Evolutionary conservation across 768 basidiomycete genomes (phyloP).

Genomic region (Tricholomella constricta): DNA sequence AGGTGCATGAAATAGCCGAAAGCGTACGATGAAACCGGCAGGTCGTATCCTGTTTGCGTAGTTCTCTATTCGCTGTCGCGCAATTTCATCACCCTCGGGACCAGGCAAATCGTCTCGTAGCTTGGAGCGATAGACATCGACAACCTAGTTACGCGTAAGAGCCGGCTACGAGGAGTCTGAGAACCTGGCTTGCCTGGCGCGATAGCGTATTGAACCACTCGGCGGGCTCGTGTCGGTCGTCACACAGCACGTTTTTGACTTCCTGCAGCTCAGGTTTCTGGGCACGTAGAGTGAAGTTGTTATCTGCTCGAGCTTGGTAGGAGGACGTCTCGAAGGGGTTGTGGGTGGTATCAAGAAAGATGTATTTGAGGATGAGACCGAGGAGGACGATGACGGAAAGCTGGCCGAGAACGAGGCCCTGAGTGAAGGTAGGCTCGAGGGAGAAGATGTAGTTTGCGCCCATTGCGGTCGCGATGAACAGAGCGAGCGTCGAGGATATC

Average conservation of each 20-base stretch:
- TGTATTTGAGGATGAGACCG: constrained; percentile 85
- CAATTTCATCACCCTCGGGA: constrained; percentile 79
- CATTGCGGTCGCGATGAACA: constrained; percentile 34
- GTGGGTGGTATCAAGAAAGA: constrained; percentile 84
- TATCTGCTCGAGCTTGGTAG: constrained; percentile 61
- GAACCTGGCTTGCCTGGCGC: constrained; percentile 58
- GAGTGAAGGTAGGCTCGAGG: constrained; percentile 89
- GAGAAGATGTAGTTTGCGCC: constrained; percentile 65
- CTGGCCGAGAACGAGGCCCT: constrained; percentile 92
- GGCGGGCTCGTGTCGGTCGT: constrained; percentile 60
- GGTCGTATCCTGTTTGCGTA: constrained; percentile 82
- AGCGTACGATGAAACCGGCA: constrained; percentile 65
- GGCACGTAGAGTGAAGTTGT: constrained; percentile 44
- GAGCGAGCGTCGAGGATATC: background rate
- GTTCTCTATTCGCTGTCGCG: constrained; percentile 74
- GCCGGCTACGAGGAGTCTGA: background rate
- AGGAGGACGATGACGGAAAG: constrained; percentile 81
- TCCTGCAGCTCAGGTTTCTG: constrained; percentile 26
- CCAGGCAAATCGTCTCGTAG: constrained; percentile 71
- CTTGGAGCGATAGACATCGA: constrained; percentile 75
- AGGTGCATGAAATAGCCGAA: constrained; percentile 7
- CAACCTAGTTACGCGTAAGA: constrained; percentile 43
- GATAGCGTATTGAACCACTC: constrained; percentile 92
- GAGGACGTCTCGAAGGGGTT: constrained; percentile 55
- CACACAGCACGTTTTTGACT: constrained; percentile 25